Conservation (phyloP, 1,284 basidiomycete genomes). For the Coniferiporia weirii region DNA sequence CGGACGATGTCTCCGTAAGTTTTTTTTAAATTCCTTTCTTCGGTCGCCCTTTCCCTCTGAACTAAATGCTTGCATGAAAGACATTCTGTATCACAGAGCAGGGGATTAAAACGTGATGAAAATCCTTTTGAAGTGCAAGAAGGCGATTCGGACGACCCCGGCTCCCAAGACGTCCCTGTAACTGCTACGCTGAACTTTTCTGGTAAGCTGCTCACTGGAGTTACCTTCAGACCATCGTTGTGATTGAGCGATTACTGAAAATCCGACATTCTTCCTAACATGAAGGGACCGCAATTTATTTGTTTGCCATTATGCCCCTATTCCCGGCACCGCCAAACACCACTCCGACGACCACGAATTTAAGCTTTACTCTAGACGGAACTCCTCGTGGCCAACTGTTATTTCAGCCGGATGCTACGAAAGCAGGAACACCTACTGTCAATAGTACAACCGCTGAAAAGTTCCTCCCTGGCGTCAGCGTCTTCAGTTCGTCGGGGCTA, state of each 20-base stretch:
- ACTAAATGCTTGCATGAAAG: not conserved
- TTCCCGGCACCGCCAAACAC: conserved; percentile 27
- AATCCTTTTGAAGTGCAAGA: conserved; percentile 27
- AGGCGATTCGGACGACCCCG: conserved; percentile 33
- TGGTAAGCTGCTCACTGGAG: conserved; percentile 29
- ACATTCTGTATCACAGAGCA: not conserved
- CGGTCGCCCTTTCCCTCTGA: not conserved
- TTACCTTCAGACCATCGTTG: not conserved
- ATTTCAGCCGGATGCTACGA: conserved; percentile 22
- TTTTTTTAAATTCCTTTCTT: not conserved
- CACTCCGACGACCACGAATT: conserved; percentile 31
- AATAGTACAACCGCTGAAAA: conserved; percentile 22
- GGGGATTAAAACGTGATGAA: conserved; percentile 10
- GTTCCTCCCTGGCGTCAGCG: conserved; percentile 27
- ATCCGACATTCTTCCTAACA: conserved; percentile 1
- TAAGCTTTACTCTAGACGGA: conserved; percentile 30
- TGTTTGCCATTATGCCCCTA: conserved; percentile 29
- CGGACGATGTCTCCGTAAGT: conserved; percentile 3
- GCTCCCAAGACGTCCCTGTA: conserved; percentile 35
- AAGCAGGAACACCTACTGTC: conserved; percentile 7
- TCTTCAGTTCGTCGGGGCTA: conserved; percentile 36
- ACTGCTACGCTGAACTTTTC: conserved; percentile 43
- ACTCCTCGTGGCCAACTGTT: conserved; percentile 27
- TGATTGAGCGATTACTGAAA: not conserved
- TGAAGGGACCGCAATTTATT: conserved; percentile 30